Base-by-base conservation (phyloP, 129 eudicot species). In the Gnaphalium uliginosum region DNA sequence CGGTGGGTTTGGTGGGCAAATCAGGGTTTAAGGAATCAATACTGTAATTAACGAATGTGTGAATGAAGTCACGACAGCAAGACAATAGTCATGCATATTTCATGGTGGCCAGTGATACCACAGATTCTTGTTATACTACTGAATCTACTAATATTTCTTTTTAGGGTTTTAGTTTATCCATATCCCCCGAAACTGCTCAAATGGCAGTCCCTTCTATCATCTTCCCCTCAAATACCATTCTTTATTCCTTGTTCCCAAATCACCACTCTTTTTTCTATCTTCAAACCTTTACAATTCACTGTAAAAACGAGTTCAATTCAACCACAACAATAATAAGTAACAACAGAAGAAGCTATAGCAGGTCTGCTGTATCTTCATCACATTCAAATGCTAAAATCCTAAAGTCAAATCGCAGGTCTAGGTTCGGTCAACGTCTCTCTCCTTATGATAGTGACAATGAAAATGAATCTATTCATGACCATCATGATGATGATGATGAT, bases 351-450 rank as follows among this genome's bases (percentile, higher is more conserved):
- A 15, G 37, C 18, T 29, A 17, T 48, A 43, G 63, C 9, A 81
- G 74, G 46, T 51, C 76, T 32, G 69, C 76, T 7, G 89, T 92
- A 32, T 37, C 81, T 0, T 90, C 98, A 10, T 87, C 96, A 6
- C 96, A 90, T 76, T 93, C 96, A 11, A 93, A 90, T 61, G 87
- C 96, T 8, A 90, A 75, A 65, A 75, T 92, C 70, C 83, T 92
- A 53, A 92, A 89, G 83, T 66, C 96, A 66, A 92, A 92, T 59
- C 90, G 87, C 61, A 77, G 85, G 62, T 77, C 96, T 29, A 74
- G 87, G 79, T 81, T 78, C 63, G 94, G 94, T 18, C 87, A 82
- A 10, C 72, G 79, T 0, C 79, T 87, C 32, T 89, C 96, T 8
- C 87, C 87, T 21, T 92, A 87, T 76, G 87, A 89, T 8, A 51